These are phyloP conservation scores for Sutorius australiensis DNA, from an alignment of 768 basidiomycete species.

Conservation along the genomic window DNA sequence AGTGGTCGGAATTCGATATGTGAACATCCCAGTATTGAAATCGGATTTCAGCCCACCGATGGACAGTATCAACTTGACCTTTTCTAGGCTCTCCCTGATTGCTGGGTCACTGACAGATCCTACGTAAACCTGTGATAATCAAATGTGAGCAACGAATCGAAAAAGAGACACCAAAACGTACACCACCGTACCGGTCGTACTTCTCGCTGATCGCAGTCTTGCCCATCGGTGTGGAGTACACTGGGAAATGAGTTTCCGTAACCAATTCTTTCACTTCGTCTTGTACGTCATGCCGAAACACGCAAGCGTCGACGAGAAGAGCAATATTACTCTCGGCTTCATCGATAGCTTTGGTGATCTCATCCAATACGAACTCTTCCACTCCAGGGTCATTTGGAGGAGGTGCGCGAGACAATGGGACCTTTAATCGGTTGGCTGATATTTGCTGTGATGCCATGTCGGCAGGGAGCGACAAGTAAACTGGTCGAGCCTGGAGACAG, in stretches of 20 bases:
- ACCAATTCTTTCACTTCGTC: constrained; percentile 62
- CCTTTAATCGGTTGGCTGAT: constrained; percentile 57
- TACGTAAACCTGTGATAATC: constrained; percentile 59
- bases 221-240: constrained; percentile 78
- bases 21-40: constrained; percentile 88
- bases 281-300: constrained; percentile 64
- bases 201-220: constrained; percentile 73
- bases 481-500: constrained; percentile 63
- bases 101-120: constrained; percentile 65
- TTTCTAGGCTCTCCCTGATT: constrained; percentile 70
- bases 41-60: constrained; percentile 70
- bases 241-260: constrained; percentile 62
- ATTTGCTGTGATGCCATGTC: constrained; percentile 73
- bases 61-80: constrained; percentile 69
- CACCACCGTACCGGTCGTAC: constrained; percentile 74
- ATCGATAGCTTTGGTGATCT: constrained; percentile 63
- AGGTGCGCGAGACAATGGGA: constrained; percentile 47
- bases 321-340: constrained; percentile 59
- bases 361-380: constrained; percentile 67
- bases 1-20: constrained; percentile 59
- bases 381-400: constrained; percentile 54
- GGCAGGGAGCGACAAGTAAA: constrained; percentile 83
- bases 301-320: constrained; percentile 80
- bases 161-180: constrained; percentile 35
- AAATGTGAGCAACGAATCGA: not conserved